A percentile compares a stretch with the other conserved stretches of the same genome.
Evolutionary conservation across 352 stramenopile species (phyloP).

Genomic region (Phytophthora uliginosa): DNA sequence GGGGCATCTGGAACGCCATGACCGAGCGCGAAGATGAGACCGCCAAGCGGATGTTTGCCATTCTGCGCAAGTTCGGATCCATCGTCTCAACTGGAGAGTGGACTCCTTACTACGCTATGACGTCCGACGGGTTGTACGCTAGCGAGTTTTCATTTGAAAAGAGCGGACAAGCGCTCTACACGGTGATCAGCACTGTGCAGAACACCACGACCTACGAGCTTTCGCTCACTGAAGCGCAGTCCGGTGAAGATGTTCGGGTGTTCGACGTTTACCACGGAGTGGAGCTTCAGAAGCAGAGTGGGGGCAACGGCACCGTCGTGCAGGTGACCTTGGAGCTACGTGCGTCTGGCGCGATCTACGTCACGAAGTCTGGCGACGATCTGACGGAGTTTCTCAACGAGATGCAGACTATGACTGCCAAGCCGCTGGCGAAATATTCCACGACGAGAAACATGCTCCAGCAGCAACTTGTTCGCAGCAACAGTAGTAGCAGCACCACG

Average conservation of each 20-base stretch:
- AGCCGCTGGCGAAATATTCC: constrained; percentile 57
- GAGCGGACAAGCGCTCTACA: constrained; percentile 57
- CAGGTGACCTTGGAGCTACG: constrained; percentile 60
- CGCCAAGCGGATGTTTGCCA: constrained; percentile 67
- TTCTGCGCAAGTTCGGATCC: constrained; percentile 68
- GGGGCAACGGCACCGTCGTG: constrained; percentile 11
- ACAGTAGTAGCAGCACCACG: constrained; percentile 3
- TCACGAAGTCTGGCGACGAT: constrained; percentile 33
- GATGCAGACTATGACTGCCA: constrained; percentile 62
- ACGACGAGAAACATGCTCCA: constrained; percentile 49
- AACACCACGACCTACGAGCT: constrained; percentile 44
- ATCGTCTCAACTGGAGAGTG: constrained; percentile 57
- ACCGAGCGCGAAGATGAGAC: constrained; percentile 76
- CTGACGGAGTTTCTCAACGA: constrained; percentile 53
- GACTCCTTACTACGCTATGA: constrained; percentile 66
- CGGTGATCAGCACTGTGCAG: constrained; percentile 60
- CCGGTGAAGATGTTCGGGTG: constrained; percentile 30
- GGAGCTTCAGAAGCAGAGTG: constrained; percentile 37
- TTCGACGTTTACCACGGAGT: constrained; percentile 79
- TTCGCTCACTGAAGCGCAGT: constrained; percentile 38
- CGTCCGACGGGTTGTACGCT: constrained; percentile 46
- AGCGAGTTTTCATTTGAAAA: constrained; percentile 55
- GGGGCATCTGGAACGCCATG: constrained; percentile 90
- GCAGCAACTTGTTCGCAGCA: constrained; percentile 43
- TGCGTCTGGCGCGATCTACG: constrained; percentile 71